Evolutionary conservation across 2,329 filamentous ascomycete species (phyloP).

Genomic region (Claviceps quebecensis): DNA sequence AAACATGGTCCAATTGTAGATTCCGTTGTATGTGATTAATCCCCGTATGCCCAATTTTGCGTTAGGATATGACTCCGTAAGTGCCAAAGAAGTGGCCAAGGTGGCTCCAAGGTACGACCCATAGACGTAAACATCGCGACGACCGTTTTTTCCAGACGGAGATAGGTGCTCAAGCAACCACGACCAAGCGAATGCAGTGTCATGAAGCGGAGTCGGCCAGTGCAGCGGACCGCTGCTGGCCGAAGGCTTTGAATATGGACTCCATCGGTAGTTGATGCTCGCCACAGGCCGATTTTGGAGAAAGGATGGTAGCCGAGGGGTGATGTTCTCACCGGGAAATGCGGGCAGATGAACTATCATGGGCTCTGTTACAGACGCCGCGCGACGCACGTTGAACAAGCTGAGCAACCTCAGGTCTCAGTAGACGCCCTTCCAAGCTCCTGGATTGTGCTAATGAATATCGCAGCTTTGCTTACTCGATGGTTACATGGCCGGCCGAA

Average conservation of each 20-base stretch:
- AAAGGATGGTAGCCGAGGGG: constrained; percentile 24
- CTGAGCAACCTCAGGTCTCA: neutral
- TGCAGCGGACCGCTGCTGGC: constrained; percentile 12
- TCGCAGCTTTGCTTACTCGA: constrained; percentile 29
- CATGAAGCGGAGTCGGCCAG: constrained; percentile 46
- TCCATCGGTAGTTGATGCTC: constrained; percentile 48
- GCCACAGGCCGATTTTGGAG: constrained; percentile 31
- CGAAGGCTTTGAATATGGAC: constrained; percentile 11
- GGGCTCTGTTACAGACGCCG: constrained; percentile 21
- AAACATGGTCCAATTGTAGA: constrained; percentile 52
- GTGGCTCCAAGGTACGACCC: constrained; percentile 44
- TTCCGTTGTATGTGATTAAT: constrained; percentile 41
- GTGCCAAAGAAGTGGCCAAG: constrained; percentile 40
- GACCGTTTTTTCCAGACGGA: constrained; percentile 16
- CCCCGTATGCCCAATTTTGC: constrained; percentile 35
- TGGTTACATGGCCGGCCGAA: constrained; percentile 33
- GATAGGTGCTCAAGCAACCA: constrained; percentile 34
- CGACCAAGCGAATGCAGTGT: constrained; percentile 37
- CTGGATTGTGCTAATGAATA: neutral
- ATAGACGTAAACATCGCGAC: constrained; percentile 32
- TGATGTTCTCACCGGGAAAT: constrained; percentile 20
- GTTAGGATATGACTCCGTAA: constrained; percentile 38
- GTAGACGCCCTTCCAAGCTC: neutral
- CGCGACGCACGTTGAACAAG: constrained; percentile 31
- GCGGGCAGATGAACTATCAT: constrained; percentile 44